Percentiles rank a stretch among this genome's conserved stretches.
phyloP scores from a whole-genome alignment of 2,329 filamentous ascomycete genomes.

The Diaporthe sp. region DNA sequence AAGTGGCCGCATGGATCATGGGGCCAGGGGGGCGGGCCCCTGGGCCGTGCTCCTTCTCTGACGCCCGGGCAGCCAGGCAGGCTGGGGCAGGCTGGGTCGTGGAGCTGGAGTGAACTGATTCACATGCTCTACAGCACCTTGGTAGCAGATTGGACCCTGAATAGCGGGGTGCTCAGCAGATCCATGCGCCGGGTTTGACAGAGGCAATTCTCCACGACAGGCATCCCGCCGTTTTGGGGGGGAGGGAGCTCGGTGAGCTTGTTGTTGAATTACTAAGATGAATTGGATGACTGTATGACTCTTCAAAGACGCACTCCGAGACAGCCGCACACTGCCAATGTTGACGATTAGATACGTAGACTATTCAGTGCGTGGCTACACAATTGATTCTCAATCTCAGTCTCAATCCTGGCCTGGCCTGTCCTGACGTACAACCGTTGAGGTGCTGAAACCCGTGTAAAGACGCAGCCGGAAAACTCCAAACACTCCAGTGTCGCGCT shows the following conservation, averaged over 20 bases:
- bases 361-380: not conserved
- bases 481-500: slow-evolving; percentile 15
- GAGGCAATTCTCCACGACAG: not conserved
- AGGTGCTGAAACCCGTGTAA: slow-evolving; percentile 15
- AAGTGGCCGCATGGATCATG: not conserved
- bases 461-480: not conserved
- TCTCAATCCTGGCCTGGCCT: not conserved
- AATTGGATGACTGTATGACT: not conserved
- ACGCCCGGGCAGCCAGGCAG: not conserved
- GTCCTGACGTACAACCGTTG: not conserved
- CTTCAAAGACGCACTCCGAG: not conserved
- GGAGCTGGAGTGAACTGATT: slow-evolving; percentile 1
- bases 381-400: not conserved
- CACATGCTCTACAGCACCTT: not conserved
- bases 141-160: not conserved
- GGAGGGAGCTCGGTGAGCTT: too few species aligned
- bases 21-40: not conserved
- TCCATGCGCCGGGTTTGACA: not conserved
- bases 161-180: slow-evolving; percentile 12
- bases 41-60: not conserved
- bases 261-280: not conserved
- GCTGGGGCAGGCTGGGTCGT: not conserved
- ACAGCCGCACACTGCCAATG: not conserved
- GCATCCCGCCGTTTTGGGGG: not conserved
- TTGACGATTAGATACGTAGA: not conserved